These are phyloP conservation scores for Sporisorium exsertum DNA, from an alignment of 1,284 basidiomycete species.

Conservation along the genomic window DNA sequence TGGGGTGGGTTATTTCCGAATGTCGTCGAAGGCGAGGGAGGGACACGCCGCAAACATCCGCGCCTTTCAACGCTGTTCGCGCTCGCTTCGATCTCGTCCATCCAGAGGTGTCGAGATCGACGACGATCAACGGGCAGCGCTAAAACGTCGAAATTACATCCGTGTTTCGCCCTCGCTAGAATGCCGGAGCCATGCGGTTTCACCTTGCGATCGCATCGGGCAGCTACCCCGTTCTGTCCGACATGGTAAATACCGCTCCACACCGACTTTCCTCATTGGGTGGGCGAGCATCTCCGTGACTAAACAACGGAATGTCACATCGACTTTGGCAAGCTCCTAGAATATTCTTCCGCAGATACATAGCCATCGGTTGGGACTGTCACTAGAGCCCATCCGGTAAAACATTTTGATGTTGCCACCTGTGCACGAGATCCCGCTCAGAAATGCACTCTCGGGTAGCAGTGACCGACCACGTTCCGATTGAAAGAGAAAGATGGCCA, in stretches of 20 bases:
- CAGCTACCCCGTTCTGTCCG: not conserved
- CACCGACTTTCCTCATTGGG: too few species aligned
- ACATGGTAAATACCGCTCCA: too few species aligned
- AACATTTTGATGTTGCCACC: too few species aligned
- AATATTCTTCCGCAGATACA: too few species aligned
- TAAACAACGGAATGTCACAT: not conserved
- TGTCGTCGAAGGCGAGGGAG: not conserved
- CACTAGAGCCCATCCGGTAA: too few species aligned
- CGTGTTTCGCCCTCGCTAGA: not conserved
- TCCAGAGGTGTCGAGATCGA: not conserved
- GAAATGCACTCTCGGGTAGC: too few species aligned
- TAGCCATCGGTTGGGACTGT: too few species aligned
- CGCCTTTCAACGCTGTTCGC: not conserved
- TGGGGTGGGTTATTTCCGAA: not conserved
- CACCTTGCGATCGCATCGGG: not conserved
- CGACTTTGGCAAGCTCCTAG: not conserved
- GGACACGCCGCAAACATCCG: not conserved
- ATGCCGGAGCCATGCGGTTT: conserved; percentile 9
- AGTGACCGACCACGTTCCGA: too few species aligned
- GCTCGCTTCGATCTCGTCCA: conserved; percentile 1
- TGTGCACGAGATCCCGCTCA: too few species aligned
- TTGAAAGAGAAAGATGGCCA: too few species aligned
- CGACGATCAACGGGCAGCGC: not conserved
- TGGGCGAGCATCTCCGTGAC: not conserved
- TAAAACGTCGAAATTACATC: not conserved